Evolutionary conservation across 495 filamentous ascomycete genomes (phyloP), one percentile per base, ranked within the genome.

Genomic region (Aspergillus egyptiacus): DNA sequence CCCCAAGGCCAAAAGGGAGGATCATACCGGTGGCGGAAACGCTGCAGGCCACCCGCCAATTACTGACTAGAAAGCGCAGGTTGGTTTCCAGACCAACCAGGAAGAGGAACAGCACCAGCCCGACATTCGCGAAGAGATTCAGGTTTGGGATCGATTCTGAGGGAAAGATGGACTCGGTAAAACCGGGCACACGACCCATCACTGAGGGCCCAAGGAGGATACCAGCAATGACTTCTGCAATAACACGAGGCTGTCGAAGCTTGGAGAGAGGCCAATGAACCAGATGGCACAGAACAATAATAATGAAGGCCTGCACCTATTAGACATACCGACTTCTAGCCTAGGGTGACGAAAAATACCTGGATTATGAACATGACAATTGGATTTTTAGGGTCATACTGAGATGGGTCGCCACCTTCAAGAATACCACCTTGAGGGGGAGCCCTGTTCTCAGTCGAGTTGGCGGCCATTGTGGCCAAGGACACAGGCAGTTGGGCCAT

Each of bases 341-440:
- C n/a, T 2, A 14, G n/a, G n/a, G 13, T 24, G 10, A 10, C 41
- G 28, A 39, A 24, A 22, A 67, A 46, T 74, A 84, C 90, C 83
- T 97, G 91, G 41, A 97, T 89, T 57, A 96, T 96, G 65, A 98
- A 97, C 24, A 95, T 62, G 31, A 86, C 81, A 55, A 98, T 86
- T n/a, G 93, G 93, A 53, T 95, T 88, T 48, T 76, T 82, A 9
- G 85, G 53, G 47, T 85, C 81, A 68, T 89, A 94, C 4, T 68
- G 46, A 8, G 78, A 68, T 5, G 89, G 90, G 56, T 91, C 87
- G 20, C 73, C 66, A 19, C 86, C 87, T 54, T 89, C 85, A 15
- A 93, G 66, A 46, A 91, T 80, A 23, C 87, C 86, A 14, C 61
- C 67, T 38, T 70, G 67, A 15, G 65, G 58, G 30, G 37, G 50